Evolutionary conservation across 108 stramenopile species (phyloP), one percentile per base, ranked within the genome.

Genomic region (Conticribra guillardii): DNA sequence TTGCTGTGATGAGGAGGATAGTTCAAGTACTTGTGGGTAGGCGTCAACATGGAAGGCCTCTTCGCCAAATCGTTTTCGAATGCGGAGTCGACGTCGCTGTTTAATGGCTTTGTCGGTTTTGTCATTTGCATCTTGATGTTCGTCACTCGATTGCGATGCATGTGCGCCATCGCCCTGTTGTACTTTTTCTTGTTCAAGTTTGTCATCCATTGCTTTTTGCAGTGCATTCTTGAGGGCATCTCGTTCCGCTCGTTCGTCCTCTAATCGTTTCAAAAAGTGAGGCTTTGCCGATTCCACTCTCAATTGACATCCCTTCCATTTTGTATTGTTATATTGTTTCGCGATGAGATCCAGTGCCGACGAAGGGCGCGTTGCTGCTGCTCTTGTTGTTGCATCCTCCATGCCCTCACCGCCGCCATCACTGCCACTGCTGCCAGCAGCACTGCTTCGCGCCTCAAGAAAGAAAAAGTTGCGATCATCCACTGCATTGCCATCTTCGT

Each of bases 241-340:
- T 45, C 82, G 30, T 46, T 64, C 71, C 23, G 61, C 60, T 2
- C 69, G 65, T 71, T 94, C 89, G 60, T 78, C 34, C 61, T 76
- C 84, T 33, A 94, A 54, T 15, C 90, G 73, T 54, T 91, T 63
- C 68, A 94, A 68, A 60, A 91, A 91, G 71, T 87, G 85, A 21
- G 86, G 87, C 53, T 64, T 80, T 19, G 93, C 90, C 30, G 53
- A 45, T 74, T 91, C 83, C 3, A 94, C 87, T 23, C 69, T 31
- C 14, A 94, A 52, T 41, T 67, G 75, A 51, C 90, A 94, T 49
- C 93, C 93, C 60, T 89, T 91, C 93, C 93, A 94, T 67, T 89
- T 94, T 37, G 89, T 86, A 75, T 90, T 91, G 79, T 94, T 61
- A 60, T 89, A 91, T 51, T 80, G 81, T 41, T 87, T 80, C 44